Evolutionary conservation across 2,329 filamentous ascomycete genomes (phyloP).

Genomic region (Exophiala viscosa): DNA sequence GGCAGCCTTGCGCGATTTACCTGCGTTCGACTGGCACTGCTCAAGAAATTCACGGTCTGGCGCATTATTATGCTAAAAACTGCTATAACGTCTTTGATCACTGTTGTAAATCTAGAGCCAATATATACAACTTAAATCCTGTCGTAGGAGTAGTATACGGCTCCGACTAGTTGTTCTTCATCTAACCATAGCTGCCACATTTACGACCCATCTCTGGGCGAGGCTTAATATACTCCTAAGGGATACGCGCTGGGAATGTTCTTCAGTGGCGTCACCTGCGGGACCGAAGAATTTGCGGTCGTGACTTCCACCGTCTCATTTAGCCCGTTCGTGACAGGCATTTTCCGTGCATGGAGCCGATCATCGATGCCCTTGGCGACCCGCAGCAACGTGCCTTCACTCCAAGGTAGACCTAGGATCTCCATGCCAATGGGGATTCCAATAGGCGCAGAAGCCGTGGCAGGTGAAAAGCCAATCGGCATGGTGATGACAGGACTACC

Average conservation of each 20-base stretch:
- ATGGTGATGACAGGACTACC: constrained; percentile 50
- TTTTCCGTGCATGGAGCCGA: constrained; percentile 44
- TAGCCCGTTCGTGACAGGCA: constrained; percentile 36
- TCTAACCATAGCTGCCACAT: neutral
- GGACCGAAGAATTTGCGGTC: constrained; percentile 8
- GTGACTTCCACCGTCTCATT: constrained; percentile 20
- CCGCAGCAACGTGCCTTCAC: constrained; percentile 52
- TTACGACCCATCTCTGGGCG: neutral
- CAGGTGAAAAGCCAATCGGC: constrained; percentile 48
- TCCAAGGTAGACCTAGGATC: constrained; percentile 56
- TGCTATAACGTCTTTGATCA: too few species aligned
- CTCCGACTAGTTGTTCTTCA: too few species aligned
- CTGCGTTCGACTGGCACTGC: too few species aligned
- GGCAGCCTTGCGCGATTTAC: too few species aligned
- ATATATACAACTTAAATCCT: too few species aligned
- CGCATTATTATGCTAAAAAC: too few species aligned
- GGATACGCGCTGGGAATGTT: constrained; percentile 25
- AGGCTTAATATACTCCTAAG: constrained; percentile 17
- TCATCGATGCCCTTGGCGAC: constrained; percentile 53
- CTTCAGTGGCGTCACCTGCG: constrained; percentile 13
- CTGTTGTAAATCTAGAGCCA: too few species aligned
- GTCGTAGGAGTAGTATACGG: too few species aligned
- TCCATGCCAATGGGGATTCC: constrained; percentile 65
- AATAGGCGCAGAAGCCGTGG: constrained; percentile 47
- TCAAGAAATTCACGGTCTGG: too few species aligned